Evolutionary conservation across 305 asterid genomes (phyloP), one percentile per base, ranked within the genome.

Genomic region (Nicotiana rustica): DNA sequence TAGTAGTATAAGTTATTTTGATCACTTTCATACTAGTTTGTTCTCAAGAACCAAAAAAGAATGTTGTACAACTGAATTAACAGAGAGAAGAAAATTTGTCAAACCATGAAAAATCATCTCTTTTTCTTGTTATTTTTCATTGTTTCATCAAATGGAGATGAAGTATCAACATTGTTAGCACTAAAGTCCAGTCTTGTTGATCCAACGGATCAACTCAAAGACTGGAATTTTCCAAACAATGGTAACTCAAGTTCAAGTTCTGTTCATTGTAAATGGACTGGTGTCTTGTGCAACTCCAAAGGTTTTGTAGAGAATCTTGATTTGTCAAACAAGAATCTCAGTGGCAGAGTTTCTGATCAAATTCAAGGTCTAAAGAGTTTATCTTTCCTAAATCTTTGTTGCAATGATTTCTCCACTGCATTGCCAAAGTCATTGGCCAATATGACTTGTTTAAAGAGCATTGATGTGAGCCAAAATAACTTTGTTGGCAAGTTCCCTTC

Each of bases 381-480:
- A 10, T 55, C 85, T 2, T 59, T 79, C 66, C 92, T 93, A 69
- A 90, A 89, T 49, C 79, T 92, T 2, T 85, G 88, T 83, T 87
- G 90, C 86, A 93, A 93, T 80, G 87, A 67, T 10, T 89, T 93
- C 36, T 85, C 91, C 1, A 87, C 90, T 1, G 44, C 84, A 15
- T 82, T 93, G 44, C 91, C 97, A 0, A 67, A 41, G 2, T 87
- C 92, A 4, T 78, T 93, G 4, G 85, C 88, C 68, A 88, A 89
- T 79, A 86, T 94, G n/a, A 86, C 89, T 47, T 86, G 90, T 44
- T 61, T 94, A 59, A 82, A 44, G 79, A 77, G 67, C 85, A 82
- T 94, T 61, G 98, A 94, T 81, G 90, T 91, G 9, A 92, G 97
- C 83, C 90, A 86, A 85, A 94, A 94, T 87, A 86, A 85, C 73